A percentile compares a stretch with the other conserved stretches of the same genome.
Evolutionary conservation across 441 rosid species (phyloP).

Genomic region (Jatropha multifida): DNA sequence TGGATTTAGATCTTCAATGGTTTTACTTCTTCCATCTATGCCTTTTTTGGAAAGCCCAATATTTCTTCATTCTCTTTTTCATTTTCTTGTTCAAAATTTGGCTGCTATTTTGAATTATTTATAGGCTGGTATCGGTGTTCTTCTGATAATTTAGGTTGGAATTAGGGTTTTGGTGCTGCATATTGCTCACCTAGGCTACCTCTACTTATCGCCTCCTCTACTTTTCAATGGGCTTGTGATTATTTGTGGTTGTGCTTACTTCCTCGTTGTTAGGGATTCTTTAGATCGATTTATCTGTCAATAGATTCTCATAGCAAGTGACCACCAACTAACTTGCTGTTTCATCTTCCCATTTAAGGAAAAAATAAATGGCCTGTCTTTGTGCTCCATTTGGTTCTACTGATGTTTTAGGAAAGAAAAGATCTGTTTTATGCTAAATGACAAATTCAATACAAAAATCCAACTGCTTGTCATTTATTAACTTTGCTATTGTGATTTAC

Average conservation of each 20-base stretch:
- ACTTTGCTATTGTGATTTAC: not conserved
- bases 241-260: not conserved
- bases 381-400: not conserved
- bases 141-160: not conserved
- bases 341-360: too few relatives aligned
- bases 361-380: not conserved
- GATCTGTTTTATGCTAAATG: not conserved
- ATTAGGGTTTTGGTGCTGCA: not conserved
- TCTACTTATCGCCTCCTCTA: not conserved
- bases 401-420: not conserved
- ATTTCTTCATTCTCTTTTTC: not conserved
- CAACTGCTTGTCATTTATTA: slow-evolving; percentile 1
- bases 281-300: slow-evolving; percentile 3
- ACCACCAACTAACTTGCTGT: too few relatives aligned
- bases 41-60: not conserved
- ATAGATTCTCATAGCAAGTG: not conserved
- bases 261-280: not conserved
- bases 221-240: not conserved
- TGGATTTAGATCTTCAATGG: slow-evolving; percentile 1
- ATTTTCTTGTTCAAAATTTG: not conserved
- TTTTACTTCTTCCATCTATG: not conserved
- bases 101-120: not conserved
- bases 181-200: too few relatives aligned
- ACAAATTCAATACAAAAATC: not conserved
- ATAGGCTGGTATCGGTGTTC: not conserved